phyloP scores from a whole-genome alignment of 805 yeast species.

The Saccharomycopsis sp. region DNA sequence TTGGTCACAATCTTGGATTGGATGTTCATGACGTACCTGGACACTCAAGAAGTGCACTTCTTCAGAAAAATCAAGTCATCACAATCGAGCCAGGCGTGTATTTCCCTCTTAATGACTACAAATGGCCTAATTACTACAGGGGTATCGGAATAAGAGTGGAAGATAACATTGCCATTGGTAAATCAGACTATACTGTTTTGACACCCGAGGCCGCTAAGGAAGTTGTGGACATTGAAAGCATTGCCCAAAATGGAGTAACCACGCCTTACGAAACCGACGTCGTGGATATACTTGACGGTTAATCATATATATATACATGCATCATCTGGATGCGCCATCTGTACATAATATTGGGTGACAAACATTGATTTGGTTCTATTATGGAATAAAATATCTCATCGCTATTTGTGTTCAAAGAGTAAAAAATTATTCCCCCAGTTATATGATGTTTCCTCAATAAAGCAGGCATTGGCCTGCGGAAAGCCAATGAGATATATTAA shows the following conservation, averaged over 20 bases:
- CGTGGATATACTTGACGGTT: conserved; percentile 23
- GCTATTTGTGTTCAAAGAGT: too few species aligned
- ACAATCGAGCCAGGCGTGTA: conserved; percentile 97
- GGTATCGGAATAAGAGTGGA: conserved; percentile 93
- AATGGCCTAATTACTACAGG: conserved; percentile 73
- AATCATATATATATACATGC: background rate
- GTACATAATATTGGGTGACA: too few species aligned
- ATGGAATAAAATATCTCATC: too few species aligned
- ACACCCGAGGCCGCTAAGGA: conserved; percentile 86
- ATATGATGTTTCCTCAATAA: too few species aligned
- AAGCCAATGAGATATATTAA: too few species aligned
- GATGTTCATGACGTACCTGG: conserved; percentile 83
- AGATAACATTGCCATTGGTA: conserved; percentile 83
- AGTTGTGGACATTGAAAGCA: conserved; percentile 67
- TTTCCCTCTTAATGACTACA: conserved; percentile 54
- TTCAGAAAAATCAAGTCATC: conserved; percentile 70
- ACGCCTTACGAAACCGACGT: conserved; percentile 41
- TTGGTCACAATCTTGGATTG: conserved; percentile 92
- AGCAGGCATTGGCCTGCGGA: too few species aligned
- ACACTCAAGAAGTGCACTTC: conserved; percentile 45
- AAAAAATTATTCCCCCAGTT: too few species aligned
- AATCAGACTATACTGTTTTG: conserved; percentile 47
- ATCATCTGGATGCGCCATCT: too few species aligned
- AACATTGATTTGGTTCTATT: too few species aligned
- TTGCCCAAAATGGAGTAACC: conserved; percentile 55